phyloP scores from a whole-genome alignment of 495 filamentous ascomycete species.

The Penicillium ochrochloron region DNA sequence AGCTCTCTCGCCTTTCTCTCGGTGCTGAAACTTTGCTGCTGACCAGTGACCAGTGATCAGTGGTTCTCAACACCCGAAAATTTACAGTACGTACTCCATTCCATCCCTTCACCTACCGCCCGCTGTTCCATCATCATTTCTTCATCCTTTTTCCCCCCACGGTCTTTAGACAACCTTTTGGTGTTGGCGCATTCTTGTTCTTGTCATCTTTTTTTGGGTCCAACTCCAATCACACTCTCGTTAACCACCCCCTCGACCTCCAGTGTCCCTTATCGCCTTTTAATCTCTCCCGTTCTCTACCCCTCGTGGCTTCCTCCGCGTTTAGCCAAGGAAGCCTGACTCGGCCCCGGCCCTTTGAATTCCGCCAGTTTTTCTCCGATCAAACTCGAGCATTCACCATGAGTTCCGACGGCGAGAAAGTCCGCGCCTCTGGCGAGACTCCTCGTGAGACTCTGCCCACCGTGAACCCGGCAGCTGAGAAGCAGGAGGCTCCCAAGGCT shows the following conservation, averaged over 20 bases:
- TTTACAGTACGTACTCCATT: constrained; percentile 28
- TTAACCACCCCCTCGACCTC: constrained; percentile 23
- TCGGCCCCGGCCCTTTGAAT: constrained; percentile 56
- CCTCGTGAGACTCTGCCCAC: constrained; percentile 73
- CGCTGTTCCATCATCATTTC: constrained; percentile 31
- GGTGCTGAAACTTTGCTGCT: constrained; percentile 11
- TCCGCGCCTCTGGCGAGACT: constrained; percentile 74
- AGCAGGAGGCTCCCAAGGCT: constrained; percentile 63
- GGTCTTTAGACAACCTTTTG: not conserved
- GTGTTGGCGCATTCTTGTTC: constrained; percentile 36
- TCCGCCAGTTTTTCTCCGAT: constrained; percentile 54
- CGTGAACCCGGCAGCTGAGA: constrained; percentile 73
- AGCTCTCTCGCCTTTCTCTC: not conserved
- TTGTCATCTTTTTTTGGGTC: constrained; percentile 26
- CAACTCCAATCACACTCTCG: constrained; percentile 28
- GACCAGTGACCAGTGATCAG: not conserved
- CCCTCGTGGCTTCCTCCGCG: constrained; percentile 52
- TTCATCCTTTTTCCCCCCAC: constrained; percentile 31
- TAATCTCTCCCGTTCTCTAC: constrained; percentile 27
- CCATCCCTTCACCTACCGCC: constrained; percentile 21
- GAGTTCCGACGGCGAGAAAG: constrained; percentile 76
- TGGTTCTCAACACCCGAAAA: not conserved
- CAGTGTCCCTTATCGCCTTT: constrained; percentile 29
- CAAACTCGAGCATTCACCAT: constrained; percentile 55
- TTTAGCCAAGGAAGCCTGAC: constrained; percentile 53